A percentile compares a stretch with the other conserved stretches of the same genome.
These are phyloP conservation scores for Hysterium pulicare DNA, from an alignment of 2,329 filamentous ascomycete species.

Conservation along the genomic window DNA sequence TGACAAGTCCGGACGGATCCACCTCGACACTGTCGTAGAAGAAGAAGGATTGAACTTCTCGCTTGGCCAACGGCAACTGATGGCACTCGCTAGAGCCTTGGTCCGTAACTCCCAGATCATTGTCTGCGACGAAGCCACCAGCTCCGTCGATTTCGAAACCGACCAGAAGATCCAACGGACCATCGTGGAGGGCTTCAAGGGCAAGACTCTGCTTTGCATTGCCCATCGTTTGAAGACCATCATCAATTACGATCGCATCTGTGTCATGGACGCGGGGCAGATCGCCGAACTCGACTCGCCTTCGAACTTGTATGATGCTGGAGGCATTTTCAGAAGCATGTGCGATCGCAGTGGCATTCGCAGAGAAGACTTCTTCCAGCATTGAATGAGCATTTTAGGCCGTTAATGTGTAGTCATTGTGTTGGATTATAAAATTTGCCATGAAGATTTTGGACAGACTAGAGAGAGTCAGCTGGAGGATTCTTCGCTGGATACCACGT, in stretches of 20 bases:
- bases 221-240: slow-evolving; percentile 91
- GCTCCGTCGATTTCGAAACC: slow-evolving; percentile 90
- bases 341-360: slow-evolving; percentile 80
- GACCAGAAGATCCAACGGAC: slow-evolving; percentile 92
- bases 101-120: slow-evolving; percentile 88
- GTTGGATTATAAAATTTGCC: too few relatives aligned
- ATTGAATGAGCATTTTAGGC: background rate
- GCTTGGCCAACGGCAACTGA: slow-evolving; percentile 88
- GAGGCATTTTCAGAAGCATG: slow-evolving; percentile 84
- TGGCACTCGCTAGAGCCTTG: slow-evolving; percentile 87
- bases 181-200: slow-evolving; percentile 79
- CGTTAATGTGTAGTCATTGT: background rate
- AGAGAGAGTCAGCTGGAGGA: too few relatives aligned
- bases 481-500: too few relatives aligned
- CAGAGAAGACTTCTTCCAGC: slow-evolving; percentile 45
- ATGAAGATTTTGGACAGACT: too few relatives aligned
- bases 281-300: slow-evolving; percentile 88
- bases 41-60: slow-evolving; percentile 97
- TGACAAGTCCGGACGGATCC: slow-evolving; percentile 59
- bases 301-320: slow-evolving; percentile 65
- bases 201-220: slow-evolving; percentile 87
- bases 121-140: slow-evolving; percentile 94
- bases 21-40: slow-evolving; percentile 81
- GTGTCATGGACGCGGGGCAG: slow-evolving; percentile 86
- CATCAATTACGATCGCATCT: slow-evolving; percentile 89